A percentile compares a stretch with the other conserved stretches of the same genome.
These are phyloP conservation scores for Fusarium begoniae DNA, from an alignment of 2,329 filamentous ascomycete genomes.

Conservation along the genomic window DNA sequence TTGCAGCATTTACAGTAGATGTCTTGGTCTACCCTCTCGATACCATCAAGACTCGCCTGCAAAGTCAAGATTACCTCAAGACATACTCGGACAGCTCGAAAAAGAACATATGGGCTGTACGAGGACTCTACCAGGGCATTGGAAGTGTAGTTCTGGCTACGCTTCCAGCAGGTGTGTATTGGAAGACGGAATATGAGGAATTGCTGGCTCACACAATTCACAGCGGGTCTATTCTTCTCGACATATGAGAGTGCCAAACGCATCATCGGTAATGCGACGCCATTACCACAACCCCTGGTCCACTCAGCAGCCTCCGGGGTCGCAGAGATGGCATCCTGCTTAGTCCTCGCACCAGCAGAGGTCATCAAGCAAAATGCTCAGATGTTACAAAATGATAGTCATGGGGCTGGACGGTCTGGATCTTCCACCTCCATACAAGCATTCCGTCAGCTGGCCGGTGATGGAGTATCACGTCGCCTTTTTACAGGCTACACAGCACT, in stretches of 20 bases:
- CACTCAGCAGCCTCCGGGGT: conserved; percentile 78
- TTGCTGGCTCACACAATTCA: not conserved
- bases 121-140: conserved; percentile 86
- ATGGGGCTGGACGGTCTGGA: conserved; percentile 5
- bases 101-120: conserved; percentile 64
- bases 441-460: conserved; percentile 60
- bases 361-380: conserved; percentile 95
- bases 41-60: conserved; percentile 87
- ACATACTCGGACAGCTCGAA: conserved; percentile 69
- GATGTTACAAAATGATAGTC: conserved; percentile 64
- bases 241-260: conserved; percentile 84
- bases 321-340: conserved; percentile 85
- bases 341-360: conserved; percentile 87
- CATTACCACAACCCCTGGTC: conserved; percentile 72
- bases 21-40: conserved; percentile 88
- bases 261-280: conserved; percentile 62
- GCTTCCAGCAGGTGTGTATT: conserved; percentile 76
- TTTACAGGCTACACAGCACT: conserved; percentile 82
- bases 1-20: conserved; percentile 87
- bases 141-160: conserved; percentile 87
- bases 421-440: conserved; percentile 58
- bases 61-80: conserved; percentile 78
- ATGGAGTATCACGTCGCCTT: conserved; percentile 66
- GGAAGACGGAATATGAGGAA: not conserved
- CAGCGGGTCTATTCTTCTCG: conserved; percentile 87